Conservation (phyloP, 441 rosid genomes). For the Erodium moschatum region DNA sequence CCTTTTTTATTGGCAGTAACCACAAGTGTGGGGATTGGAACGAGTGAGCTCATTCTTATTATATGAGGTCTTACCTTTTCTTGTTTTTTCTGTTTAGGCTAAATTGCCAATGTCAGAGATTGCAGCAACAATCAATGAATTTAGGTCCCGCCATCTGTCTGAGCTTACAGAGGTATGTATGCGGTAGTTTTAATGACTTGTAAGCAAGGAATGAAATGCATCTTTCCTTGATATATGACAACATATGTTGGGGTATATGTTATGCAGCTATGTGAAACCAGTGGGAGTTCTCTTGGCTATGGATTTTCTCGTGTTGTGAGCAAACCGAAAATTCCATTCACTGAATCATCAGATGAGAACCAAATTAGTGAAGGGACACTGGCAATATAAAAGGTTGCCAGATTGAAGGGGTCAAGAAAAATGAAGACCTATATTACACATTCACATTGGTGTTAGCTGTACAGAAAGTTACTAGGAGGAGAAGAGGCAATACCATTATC, state of each 20-base stretch:
- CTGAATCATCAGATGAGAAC: conserved; percentile 62
- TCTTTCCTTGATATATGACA: background rate
- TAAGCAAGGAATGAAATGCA: background rate
- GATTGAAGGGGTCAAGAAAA: conserved; percentile 13
- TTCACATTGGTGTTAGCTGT: background rate
- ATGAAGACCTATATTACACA: conserved; percentile 9
- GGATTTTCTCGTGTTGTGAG: conserved; percentile 61
- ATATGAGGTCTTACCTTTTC: background rate
- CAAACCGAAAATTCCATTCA: conserved; percentile 43
- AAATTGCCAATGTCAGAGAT: conserved; percentile 84
- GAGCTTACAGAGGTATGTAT: conserved; percentile 74
- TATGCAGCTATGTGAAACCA: conserved; percentile 68
- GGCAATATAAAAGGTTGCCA: conserved; percentile 35
- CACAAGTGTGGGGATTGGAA: too few relatives aligned
- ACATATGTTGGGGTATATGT: too few relatives aligned
- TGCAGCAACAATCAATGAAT: conserved; percentile 79
- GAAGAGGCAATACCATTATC: too few relatives aligned
- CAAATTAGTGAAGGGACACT: conserved; percentile 61
- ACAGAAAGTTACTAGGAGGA: too few relatives aligned
- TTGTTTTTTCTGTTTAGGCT: conserved; percentile 38
- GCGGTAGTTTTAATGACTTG: too few relatives aligned
- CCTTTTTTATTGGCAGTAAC: too few relatives aligned
- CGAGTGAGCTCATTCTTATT: background rate
- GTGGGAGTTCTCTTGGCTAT: conserved; percentile 87
- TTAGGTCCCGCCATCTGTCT: conserved; percentile 83